Evolutionary conservation across 2,329 filamentous ascomycete genomes (phyloP).

Genomic region (Xylariaceae sp.): DNA sequence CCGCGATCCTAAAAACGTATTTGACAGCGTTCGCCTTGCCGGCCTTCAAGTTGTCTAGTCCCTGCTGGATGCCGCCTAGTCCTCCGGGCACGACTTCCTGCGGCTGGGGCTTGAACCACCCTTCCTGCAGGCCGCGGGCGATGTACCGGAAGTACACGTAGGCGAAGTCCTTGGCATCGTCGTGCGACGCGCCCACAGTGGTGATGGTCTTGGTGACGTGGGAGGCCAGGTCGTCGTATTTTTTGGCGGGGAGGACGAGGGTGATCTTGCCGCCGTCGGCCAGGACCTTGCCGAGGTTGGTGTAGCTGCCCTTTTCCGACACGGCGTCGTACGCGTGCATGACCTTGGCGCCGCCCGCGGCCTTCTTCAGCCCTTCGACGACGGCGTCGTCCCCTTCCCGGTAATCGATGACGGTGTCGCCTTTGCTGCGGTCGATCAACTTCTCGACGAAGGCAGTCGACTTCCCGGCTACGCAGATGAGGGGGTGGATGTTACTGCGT

Average conservation of each 20-base stretch:
- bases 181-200: conserved; percentile 18
- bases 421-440: conserved; percentile 48
- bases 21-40: conserved; percentile 39
- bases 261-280: conserved; percentile 33
- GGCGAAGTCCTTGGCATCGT: conserved; percentile 22
- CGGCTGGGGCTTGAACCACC: conserved; percentile 37
- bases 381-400: conserved; percentile 51
- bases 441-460: conserved; percentile 45
- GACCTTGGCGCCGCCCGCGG: conserved; percentile 32
- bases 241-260: conserved; percentile 31
- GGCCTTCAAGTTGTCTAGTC: conserved; percentile 29
- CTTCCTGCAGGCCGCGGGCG: conserved; percentile 29
- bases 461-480: conserved; percentile 56
- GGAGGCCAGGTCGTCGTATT: conserved; percentile 24
- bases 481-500: conserved; percentile 53
- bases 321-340: conserved; percentile 55
- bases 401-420: conserved; percentile 58
- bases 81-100: conserved; percentile 29
- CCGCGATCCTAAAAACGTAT: conserved; percentile 35
- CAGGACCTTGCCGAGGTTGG: conserved; percentile 41
- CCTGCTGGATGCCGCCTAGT: conserved; percentile 31
- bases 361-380: conserved; percentile 35
- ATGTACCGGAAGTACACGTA: conserved; percentile 34
- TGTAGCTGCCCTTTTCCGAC: conserved; percentile 44
- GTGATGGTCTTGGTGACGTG: conserved; percentile 15